A percentile compares a stretch with the other conserved stretches of the same genome.
phyloP scores from a whole-genome alignment of 106 monocot species.

The Apostasia ramifera region DNA sequence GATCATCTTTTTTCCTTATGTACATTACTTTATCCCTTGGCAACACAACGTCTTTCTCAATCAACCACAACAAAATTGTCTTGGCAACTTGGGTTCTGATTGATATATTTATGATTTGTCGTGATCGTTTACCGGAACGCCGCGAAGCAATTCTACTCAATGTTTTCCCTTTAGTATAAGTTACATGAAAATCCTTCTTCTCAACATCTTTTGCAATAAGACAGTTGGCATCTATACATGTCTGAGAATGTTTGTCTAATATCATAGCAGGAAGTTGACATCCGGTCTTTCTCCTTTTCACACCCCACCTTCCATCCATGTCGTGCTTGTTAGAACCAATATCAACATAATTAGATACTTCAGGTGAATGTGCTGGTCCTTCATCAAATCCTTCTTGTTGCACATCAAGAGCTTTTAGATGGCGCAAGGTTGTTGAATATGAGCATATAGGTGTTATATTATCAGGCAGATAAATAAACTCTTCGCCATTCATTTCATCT shows the following conservation, averaged over 20 bases:
- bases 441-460: not conserved
- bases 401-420: too few species aligned
- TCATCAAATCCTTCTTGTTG: too few species aligned
- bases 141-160: not conserved
- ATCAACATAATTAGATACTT: too few species aligned
- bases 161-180: not conserved
- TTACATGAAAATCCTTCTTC: not conserved
- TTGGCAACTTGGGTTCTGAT: constrained; percentile 3
- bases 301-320: too few species aligned
- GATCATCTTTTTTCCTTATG: constrained; percentile 19
- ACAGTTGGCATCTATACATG: not conserved
- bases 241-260: not conserved
- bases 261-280: not conserved
- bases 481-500: not conserved
- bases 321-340: too few species aligned
- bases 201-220: not conserved
- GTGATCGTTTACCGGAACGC: constrained; percentile 19
- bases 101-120: not conserved
- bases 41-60: constrained; percentile 36
- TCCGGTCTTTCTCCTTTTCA: not conserved
- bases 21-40: constrained; percentile 36
- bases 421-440: too few species aligned
- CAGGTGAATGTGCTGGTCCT: too few species aligned
- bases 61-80: constrained; percentile 32
- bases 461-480: not conserved